Base-by-base conservation (phyloP, 768 basidiomycete species). In the Lentinus brumalis region DNA sequence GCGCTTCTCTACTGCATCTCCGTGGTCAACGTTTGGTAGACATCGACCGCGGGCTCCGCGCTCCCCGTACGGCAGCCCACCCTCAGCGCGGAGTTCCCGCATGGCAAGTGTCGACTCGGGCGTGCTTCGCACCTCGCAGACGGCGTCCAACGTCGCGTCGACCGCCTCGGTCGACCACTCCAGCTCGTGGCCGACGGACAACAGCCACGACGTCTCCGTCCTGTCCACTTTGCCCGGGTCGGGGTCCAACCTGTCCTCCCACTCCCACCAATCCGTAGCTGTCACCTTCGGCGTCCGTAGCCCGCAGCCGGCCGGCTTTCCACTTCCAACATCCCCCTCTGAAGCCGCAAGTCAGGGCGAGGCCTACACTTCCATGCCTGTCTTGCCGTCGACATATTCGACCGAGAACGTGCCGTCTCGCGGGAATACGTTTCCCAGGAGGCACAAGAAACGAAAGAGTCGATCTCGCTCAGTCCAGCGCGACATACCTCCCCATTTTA, bases 11-110 rank as follows among this genome's bases (percentile, higher is more conserved):
- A 56, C 56, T 14, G 40, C 42, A 44, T 63, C 64, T n/a, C 61
- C 65, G 7, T 66, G 67, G 65, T 61, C 67, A 4, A 69, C 67
- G 5, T 69, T 69, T 53, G 67, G 67, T 1, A 53, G 61, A 18
- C 58, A 60, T 38, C 56, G 50, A 26, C 39, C 31, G 29, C 57
- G 30, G 14, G 42, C 21, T 4, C 26, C 18, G 32, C 39, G 31
- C 11, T 35, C 29, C 10, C 53, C 50, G 3, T 50, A 55, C 42
- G 31, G 53, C 9, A 41, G 38, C 56, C 18, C 35, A 9, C 51
- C 58, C 4, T 64, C 67, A 11, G 53, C 31, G 11, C 46, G 59
- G 18, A 40, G 58, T 16, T 64, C 64, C 5, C 61, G 54, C 26
- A 41, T 44, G 42, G 58, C 53, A 6, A 66, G 62, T 11, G 39